Evolutionary conservation across 768 basidiomycete genomes (phyloP), one percentile per base, ranked within the genome.

Genomic region (Kwoniella mangroviensis): DNA sequence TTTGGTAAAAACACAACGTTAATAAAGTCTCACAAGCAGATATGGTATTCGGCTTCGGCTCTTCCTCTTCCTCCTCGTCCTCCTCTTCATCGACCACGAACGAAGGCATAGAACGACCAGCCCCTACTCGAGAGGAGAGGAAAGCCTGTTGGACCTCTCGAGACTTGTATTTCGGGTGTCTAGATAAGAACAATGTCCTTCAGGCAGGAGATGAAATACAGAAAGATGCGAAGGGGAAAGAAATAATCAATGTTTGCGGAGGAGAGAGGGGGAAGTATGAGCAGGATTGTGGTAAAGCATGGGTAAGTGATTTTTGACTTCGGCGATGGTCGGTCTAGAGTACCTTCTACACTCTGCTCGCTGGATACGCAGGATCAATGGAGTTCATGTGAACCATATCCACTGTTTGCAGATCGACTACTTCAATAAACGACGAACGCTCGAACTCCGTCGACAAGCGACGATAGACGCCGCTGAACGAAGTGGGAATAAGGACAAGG

Each of bases 381-480:
- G 34, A 34, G 34, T 7, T 34, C 6, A 34, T 34, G 34, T 34
- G 1, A 34, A 34, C 34, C 34, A 7, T 34, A 34, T 34, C 34
- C 34, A 34, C 34, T 34, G 34, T 34, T 34, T 34, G 34, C 34
- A 98, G 95, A 90, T 98, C 76, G 92, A 92, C 28, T 96, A 98
- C 82, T 97, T 98, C 79, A 96, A 97, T 85, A 91, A 93, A 81
- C 89, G 94, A 43, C 87, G 94, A 63, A 88, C 92, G 43, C 87
- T 94, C 52, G 82, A 83, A 65, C 70, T 81, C 28, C 53, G 81
- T 54, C 76, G 80, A 65, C 70, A 72, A 67, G 76, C 79, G 1
- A 81, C 82, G 12, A 54, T 78, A 13, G 78, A 81, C 26, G 82
- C 82, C 11, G 78, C 76, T 21, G 75, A 75, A 41, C 72, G 64